A percentile compares a stretch with the other conserved stretches of the same genome.
Conservation (phyloP, 106 monocot species). For the Hemerocallis citrina region DNA sequence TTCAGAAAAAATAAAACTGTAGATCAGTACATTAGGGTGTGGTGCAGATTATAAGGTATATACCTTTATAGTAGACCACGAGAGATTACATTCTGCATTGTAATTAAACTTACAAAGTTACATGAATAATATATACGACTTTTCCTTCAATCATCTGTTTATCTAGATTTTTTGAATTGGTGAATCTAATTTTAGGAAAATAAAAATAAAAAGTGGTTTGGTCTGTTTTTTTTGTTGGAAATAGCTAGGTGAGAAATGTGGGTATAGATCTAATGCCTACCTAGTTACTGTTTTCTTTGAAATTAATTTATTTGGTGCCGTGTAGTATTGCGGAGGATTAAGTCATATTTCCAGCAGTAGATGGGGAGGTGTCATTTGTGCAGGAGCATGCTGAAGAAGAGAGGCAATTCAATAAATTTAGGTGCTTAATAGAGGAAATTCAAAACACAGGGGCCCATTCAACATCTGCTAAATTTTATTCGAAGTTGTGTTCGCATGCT, state of each 20-base stretch:
- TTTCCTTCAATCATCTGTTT: no score
- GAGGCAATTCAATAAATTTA: slow-evolving; percentile 78
- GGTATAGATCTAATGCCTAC: not conserved
- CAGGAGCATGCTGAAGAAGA: slow-evolving; percentile 94
- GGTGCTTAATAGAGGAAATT: slow-evolving; percentile 86
- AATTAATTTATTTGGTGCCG: not conserved
- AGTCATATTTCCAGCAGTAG: slow-evolving; percentile 97
- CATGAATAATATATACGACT: no score
- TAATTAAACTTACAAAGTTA: no score
- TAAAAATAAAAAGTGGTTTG: no score
- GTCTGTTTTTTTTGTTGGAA: no score
- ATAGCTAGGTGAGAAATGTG: not conserved
- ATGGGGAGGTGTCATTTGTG: slow-evolving; percentile 68
- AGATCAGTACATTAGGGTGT: no score
- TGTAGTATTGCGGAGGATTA: slow-evolving; percentile 97
- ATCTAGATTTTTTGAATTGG: no score
- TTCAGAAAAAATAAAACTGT: no score
- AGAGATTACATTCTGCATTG: no score
- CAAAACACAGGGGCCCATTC: slow-evolving; percentile 65
- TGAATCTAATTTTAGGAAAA: no score
- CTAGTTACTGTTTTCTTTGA: not conserved
- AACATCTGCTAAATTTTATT: slow-evolving; percentile 81
- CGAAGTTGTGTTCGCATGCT: slow-evolving; percentile 75
- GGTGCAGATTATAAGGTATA: no score
- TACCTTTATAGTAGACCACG: no score